Percentiles rank a stretch among this genome's conserved stretches.
These are phyloP conservation scores for Lepidium africanum DNA, from an alignment of 345 rosid genomes.

Conservation along the genomic window DNA sequence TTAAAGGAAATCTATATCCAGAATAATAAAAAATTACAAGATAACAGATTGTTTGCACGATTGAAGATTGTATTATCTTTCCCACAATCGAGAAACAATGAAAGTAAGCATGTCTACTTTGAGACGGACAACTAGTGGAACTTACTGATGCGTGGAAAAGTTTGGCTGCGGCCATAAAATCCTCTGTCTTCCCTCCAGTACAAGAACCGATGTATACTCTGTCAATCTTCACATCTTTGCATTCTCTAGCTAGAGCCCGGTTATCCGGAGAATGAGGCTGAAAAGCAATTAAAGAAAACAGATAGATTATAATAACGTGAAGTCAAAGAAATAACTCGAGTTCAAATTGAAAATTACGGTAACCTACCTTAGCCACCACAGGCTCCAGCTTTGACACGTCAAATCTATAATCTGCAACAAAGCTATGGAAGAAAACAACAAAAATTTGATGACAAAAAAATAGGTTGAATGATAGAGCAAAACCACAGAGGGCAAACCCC, in stretches of 20 bases:
- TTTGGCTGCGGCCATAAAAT: conserved; percentile 92
- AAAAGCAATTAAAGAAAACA: not conserved
- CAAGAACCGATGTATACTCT: conserved; percentile 98
- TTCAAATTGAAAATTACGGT: not conserved
- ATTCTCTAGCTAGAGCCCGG: conserved; percentile 94
- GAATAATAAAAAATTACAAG: not conserved
- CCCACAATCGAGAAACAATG: not conserved
- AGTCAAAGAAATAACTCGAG: not conserved
- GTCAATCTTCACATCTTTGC: conserved; percentile 97
- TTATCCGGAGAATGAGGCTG: conserved; percentile 99
- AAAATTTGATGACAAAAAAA: not conserved
- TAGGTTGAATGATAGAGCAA: not conserved
- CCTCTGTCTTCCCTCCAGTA: conserved; percentile 97
- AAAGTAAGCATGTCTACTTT: not conserved
- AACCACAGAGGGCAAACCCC: not conserved
- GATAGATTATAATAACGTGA: not conserved
- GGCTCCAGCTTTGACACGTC: conserved; percentile 91
- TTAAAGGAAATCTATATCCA: not conserved
- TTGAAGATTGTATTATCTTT: not conserved
- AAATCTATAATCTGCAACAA: conserved; percentile 74
- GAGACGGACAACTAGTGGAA: not conserved
- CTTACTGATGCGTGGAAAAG: conserved; percentile 78
- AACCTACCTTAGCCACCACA: conserved; percentile 85
- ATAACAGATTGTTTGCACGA: not conserved
- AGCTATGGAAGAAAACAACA: conserved; percentile 39